These are phyloP conservation scores for Nakazawaea populi DNA, from an alignment of 805 yeast species.

Conservation along the genomic window DNA sequence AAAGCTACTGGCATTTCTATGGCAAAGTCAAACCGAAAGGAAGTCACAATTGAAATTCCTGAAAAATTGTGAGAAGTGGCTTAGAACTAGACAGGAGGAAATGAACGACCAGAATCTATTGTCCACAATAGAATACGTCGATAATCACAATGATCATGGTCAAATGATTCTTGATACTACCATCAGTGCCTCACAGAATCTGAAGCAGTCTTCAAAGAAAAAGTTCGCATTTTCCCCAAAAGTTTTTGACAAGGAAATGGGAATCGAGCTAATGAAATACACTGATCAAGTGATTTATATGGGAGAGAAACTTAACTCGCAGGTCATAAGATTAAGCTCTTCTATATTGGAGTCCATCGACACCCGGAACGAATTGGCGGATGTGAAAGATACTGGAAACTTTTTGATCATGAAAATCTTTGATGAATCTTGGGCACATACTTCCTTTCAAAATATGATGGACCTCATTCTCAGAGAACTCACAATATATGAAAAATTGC, in stretches of 20 bases:
- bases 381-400: neutral
- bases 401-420: neutral
- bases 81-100: too few relatives aligned
- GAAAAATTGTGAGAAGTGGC: neutral
- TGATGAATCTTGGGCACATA: neutral
- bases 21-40: neutral
- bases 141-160: too few relatives aligned
- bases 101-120: too few relatives aligned
- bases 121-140: too few relatives aligned
- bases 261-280: too few relatives aligned
- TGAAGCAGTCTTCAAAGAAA: too few relatives aligned
- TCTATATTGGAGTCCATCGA: neutral
- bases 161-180: too few relatives aligned
- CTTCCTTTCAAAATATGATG: neutral
- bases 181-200: too few relatives aligned
- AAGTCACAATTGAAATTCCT: neutral
- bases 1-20: neutral
- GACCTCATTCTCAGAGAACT: neutral
- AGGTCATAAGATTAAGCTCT: neutral
- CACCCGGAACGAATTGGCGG: neutral
- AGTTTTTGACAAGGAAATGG: too few relatives aligned
- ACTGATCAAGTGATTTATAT: neutral
- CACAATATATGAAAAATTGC: neutral
- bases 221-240: too few relatives aligned
- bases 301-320: neutral